phyloP scores from a whole-genome alignment of 441 rosid genomes.

The Geranium incanum region DNA sequence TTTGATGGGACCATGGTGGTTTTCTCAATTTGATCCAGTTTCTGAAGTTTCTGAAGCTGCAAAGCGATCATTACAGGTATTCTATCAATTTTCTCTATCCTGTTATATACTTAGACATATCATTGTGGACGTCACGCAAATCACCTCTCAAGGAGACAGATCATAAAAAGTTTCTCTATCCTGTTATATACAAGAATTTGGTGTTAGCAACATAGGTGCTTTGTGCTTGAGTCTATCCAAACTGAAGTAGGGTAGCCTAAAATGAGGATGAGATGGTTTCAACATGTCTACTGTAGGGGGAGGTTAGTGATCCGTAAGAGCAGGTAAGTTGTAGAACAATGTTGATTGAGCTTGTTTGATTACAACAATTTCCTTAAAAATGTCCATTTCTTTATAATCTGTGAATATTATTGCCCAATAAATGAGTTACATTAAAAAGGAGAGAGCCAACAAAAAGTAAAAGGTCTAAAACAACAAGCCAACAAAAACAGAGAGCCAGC shows the following conservation, averaged over 20 bases:
- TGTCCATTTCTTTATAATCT: no score
- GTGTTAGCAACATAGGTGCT: neutral
- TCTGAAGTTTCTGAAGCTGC: slow-evolving; percentile 88
- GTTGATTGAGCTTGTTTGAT: no score
- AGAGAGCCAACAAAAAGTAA: no score
- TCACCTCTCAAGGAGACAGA: neutral
- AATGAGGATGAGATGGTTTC: neutral
- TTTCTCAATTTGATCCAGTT: slow-evolving; percentile 83
- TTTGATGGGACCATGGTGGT: slow-evolving; percentile 99
- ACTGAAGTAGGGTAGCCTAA: neutral
- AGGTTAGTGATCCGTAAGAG: neutral
- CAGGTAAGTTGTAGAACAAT: neutral
- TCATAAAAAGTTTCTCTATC: neutral
- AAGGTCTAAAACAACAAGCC: no score
- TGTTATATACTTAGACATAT: neutral
- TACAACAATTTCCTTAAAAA: no score
- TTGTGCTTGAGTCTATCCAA: neutral
- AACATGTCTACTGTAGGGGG: neutral
- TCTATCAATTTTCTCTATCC: slow-evolving; percentile 16
- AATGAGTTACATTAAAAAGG: no score
- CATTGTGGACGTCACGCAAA: neutral
- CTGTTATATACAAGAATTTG: neutral
- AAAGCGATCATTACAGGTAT: slow-evolving; percentile 81
- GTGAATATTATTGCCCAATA: no score
- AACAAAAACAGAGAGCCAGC: no score